Base-by-base conservation (phyloP, 805 yeast genomes). In the Dipodascus albidus region DNA sequence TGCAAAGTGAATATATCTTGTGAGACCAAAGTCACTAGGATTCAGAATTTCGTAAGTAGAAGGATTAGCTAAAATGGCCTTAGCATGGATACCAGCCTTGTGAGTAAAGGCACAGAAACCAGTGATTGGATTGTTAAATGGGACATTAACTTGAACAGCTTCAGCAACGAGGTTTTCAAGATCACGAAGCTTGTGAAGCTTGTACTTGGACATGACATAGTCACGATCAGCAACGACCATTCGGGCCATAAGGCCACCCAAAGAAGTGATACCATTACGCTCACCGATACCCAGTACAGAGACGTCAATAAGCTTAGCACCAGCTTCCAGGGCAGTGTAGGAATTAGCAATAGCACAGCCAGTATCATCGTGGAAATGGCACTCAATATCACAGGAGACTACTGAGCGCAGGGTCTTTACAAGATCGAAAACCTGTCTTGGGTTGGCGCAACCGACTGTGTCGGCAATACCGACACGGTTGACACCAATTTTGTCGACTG, bases 51-150 rank as follows among this genome's bases (percentile, higher is more conserved):
- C 99, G 71, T 91, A 91, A n/a, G 98, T 93, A 49, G 96, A 88
- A 58, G 99, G 99, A 74, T 91, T 93, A 55, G 99, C 99, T 60
- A 91, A 80, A 62, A 91, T 91, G 54, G 98, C 98, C 78, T 93
- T 91, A 64, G 99, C 98, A 70, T 91, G 99, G 69, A 91, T 90
- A 72, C 99, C 99, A 55, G 99, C 99, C 79, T 91, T 91, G 77
- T 91, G 99, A 56, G 99, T 91, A 76, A 91, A 91, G 49, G 99
- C 99, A 77, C 98, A 93, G 84, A 93, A 93, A 33, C 99, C 99
- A 47, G 99, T 91, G 70, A 91, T 88, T 63, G 98, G 98, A 76
- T 91, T 91, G 79, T 91, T 91, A 79, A 91, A 91, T 56, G 99
- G 99, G 65, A 93, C 80, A 73, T 91, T 91, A 58, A 91, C 96